Evolutionary conservation across 768 basidiomycete species (phyloP).

Genomic region (Leccinellum rugosiceps): DNA sequence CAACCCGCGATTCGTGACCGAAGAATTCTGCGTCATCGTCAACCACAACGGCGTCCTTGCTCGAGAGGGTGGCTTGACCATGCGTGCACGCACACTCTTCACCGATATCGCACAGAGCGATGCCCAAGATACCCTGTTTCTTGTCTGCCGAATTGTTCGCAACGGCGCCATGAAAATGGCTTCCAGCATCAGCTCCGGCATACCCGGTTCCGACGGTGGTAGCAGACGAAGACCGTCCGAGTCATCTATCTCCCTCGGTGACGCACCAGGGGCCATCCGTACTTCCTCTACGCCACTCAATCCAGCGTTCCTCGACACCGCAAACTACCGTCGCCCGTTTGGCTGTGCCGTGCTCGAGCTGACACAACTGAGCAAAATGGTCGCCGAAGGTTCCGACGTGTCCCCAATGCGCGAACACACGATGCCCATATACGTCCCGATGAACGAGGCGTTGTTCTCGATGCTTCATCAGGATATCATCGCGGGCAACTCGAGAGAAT

Average conservation of each 20-base stretch:
- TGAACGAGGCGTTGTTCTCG: slow-evolving; percentile 82
- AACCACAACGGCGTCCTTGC: slow-evolving; percentile 89
- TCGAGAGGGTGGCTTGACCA: slow-evolving; percentile 61
- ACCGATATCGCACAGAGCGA: slow-evolving; percentile 85
- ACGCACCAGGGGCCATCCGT: slow-evolving; percentile 27
- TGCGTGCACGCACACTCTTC: slow-evolving; percentile 80
- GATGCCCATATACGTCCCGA: slow-evolving; percentile 86
- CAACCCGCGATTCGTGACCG: slow-evolving; percentile 77
- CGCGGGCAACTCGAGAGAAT: slow-evolving; percentile 70
- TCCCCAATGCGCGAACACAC: slow-evolving; percentile 69
- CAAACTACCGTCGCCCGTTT: slow-evolving; percentile 79
- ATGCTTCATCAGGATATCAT: slow-evolving; percentile 97
- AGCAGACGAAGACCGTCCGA: slow-evolving; percentile 56
- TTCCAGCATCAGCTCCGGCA: slow-evolving; percentile 46
- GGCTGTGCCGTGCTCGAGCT: slow-evolving; percentile 94
- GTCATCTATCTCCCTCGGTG: slow-evolving; percentile 38
- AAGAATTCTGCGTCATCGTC: slow-evolving; percentile 86
- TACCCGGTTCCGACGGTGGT: slow-evolving; percentile 35
- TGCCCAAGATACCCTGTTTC: slow-evolving; percentile 78
- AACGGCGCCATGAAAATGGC: slow-evolving; percentile 84
- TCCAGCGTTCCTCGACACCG: slow-evolving; percentile 32
- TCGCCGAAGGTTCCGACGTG: slow-evolving; percentile 59
- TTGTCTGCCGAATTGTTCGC: slow-evolving; percentile 88
- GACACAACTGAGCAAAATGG: slow-evolving; percentile 67
- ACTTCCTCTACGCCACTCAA: slow-evolving; percentile 22